These are phyloP conservation scores for Umbelopsis vinacea DNA, from an alignment of 192 early-diverging fungal genomes.

Conservation along the genomic window DNA sequence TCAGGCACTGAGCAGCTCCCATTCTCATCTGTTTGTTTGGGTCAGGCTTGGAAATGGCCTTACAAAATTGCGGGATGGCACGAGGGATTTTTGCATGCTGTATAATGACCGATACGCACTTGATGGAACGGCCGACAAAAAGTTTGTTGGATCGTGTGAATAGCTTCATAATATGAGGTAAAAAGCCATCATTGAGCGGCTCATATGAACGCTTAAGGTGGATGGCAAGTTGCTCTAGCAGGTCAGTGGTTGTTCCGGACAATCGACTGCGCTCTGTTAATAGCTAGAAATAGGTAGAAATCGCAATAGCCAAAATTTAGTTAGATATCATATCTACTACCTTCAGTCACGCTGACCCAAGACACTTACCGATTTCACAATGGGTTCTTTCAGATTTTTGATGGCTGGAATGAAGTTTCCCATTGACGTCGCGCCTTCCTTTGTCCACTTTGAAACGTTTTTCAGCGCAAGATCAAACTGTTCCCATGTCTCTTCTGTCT, in stretches of 20 bases:
- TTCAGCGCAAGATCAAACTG: slow-evolving; percentile 62
- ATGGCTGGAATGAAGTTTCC: slow-evolving; percentile 52
- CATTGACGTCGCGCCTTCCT: slow-evolving; percentile 45
- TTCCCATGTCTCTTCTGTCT: slow-evolving; percentile 75
- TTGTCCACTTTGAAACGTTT: slow-evolving; percentile 47
- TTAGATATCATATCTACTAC: no score
- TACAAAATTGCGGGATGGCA: slow-evolving; percentile 59
- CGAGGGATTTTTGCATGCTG: slow-evolving; percentile 57
- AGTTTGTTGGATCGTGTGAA: slow-evolving; percentile 80
- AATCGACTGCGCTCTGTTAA: slow-evolving; percentile 76
- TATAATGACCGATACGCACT: slow-evolving; percentile 66
- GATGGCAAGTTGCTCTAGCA: slow-evolving; percentile 68
- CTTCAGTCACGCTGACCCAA: background rate
- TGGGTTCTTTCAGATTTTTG: slow-evolving; percentile 50
- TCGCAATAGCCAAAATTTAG: no score
- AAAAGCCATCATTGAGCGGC: slow-evolving; percentile 61
- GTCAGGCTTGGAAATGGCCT: slow-evolving; percentile 49
- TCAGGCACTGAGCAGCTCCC: slow-evolving; percentile 63
- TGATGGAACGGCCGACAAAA: slow-evolving; percentile 63
- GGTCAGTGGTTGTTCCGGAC: slow-evolving; percentile 66
- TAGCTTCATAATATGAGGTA: slow-evolving; percentile 63
- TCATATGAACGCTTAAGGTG: slow-evolving; percentile 66
- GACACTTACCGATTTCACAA: slow-evolving; percentile 53
- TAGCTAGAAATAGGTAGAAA: slow-evolving; percentile 50
- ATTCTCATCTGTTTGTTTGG: slow-evolving; percentile 66